Percentiles rank a stretch among this genome's conserved stretches.
Evolutionary conservation across 1,139 yeast genomes (phyloP).

Genomic region (Candida glucosophila): DNA sequence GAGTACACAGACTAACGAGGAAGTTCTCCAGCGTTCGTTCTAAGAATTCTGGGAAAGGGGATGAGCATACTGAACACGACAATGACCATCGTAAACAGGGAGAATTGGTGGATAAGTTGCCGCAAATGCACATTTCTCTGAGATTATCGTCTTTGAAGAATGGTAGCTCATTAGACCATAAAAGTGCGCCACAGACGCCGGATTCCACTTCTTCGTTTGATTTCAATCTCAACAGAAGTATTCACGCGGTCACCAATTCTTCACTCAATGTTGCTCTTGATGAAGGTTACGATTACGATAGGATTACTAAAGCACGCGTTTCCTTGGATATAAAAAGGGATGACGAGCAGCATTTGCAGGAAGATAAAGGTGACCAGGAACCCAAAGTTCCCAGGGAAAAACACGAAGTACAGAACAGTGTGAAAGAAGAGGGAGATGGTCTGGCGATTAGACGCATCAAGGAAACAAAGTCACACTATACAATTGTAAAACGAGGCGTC

Average conservation of each 20-base stretch:
- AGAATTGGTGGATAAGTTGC: conserved; percentile 2
- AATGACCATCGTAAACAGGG: conserved; percentile 1
- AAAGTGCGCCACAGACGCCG: conserved; percentile 25
- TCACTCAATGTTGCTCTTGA: conserved; percentile 32
- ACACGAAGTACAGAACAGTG: conserved; percentile 4
- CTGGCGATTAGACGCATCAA: conserved; percentile 25
- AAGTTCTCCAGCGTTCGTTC: too few relatives aligned
- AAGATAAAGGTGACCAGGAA: conserved; percentile 5
- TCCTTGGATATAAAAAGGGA: conserved; percentile 5
- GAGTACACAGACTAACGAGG: too few relatives aligned
- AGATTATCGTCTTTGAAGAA: conserved; percentile 19
- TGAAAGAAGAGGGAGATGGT: conserved; percentile 29
- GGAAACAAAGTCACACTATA: conserved; percentile 12
- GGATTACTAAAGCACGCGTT: conserved; percentile 7
- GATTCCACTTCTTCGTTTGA: conserved; percentile 21
- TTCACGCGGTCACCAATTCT: conserved; percentile 19
- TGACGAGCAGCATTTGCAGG: conserved; percentile 7
- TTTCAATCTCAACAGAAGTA: conserved; percentile 16
- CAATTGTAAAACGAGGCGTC: conserved; percentile 51
- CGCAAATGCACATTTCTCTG: conserved; percentile 22
- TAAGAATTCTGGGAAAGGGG: too few relatives aligned
- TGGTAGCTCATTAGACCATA: conserved; percentile 8
- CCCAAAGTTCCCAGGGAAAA: conserved; percentile 1
- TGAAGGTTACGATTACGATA: too few relatives aligned
- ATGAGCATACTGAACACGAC: conserved; percentile 12